Percentiles rank a stretch among this genome's conserved stretches.
These are phyloP conservation scores for Gossypium schwendimanii DNA, from an alignment of 441 rosid species.

Conservation along the genomic window DNA sequence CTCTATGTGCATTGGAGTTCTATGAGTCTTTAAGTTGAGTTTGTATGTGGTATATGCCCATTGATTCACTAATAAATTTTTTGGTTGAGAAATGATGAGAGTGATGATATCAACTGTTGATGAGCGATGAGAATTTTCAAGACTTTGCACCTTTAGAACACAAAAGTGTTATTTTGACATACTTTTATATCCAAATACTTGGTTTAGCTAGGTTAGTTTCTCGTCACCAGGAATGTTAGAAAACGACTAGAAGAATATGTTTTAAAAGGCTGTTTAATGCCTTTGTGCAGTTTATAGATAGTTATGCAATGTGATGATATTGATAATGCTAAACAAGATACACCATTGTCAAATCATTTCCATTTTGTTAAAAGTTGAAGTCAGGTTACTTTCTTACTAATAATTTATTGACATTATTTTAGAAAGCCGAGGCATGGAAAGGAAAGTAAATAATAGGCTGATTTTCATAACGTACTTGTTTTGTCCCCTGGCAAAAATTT, in stretches of 20 bases:
- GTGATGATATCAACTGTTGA: neutral
- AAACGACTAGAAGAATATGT: neutral
- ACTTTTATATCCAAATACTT: neutral
- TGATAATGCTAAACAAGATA: neutral
- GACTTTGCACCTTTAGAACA: neutral
- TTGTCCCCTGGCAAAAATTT: neutral
- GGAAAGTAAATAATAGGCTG: neutral
- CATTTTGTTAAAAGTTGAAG: neutral
- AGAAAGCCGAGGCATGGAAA: neutral
- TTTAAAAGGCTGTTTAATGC: slow-evolving; percentile 1
- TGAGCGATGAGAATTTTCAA: neutral
- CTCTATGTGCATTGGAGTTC: neutral
- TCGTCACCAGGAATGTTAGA: neutral
- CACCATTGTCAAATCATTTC: neutral
- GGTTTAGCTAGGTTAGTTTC: neutral
- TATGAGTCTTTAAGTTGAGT: neutral
- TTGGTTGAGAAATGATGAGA: neutral
- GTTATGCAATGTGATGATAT: neutral
- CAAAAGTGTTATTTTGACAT: neutral
- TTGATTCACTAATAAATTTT: neutral
- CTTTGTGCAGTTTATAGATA: neutral
- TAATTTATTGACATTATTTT: neutral
- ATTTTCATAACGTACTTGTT: neutral
- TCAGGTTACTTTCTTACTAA: neutral
- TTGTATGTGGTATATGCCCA: neutral